Evolutionary conservation across 2,329 filamentous ascomycete species (phyloP).

Genomic region (Botrytis deweyae): DNA sequence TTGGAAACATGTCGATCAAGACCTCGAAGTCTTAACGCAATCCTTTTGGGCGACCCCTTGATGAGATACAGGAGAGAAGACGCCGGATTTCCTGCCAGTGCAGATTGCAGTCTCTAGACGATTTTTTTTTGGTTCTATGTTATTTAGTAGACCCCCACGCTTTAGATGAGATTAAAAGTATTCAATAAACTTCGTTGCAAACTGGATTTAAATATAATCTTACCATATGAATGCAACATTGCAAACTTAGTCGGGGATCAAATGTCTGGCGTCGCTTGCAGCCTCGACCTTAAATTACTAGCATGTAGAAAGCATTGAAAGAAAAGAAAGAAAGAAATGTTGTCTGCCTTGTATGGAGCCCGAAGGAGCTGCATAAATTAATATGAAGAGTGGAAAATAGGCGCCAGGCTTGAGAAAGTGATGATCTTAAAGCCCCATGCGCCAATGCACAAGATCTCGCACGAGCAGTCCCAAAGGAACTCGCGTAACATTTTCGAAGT

Average conservation of each 20-base stretch:
- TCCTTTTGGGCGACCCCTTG: not conserved
- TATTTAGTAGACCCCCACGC: not conserved
- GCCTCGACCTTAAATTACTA: not conserved
- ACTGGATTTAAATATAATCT: not conserved
- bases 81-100: not conserved
- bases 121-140: not conserved
- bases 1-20: not conserved
- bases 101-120: not conserved
- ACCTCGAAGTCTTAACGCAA: not conserved
- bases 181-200: not conserved
- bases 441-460: not conserved
- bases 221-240: not conserved
- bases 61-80: not conserved
- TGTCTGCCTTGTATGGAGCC: not conserved
- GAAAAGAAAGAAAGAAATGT: not conserved
- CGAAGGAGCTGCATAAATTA: not conserved
- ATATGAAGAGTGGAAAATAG: not conserved
- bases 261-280: not conserved
- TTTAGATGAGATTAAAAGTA: not conserved
- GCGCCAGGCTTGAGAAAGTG: not conserved
- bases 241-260: not conserved
- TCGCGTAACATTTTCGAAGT: not conserved
- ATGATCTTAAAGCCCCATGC: not conserved
- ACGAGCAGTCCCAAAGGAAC: not conserved
- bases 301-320: not conserved